These are phyloP conservation scores for Farysia itapuensis DNA, from an alignment of 1,284 basidiomycete species.

Conservation along the genomic window DNA sequence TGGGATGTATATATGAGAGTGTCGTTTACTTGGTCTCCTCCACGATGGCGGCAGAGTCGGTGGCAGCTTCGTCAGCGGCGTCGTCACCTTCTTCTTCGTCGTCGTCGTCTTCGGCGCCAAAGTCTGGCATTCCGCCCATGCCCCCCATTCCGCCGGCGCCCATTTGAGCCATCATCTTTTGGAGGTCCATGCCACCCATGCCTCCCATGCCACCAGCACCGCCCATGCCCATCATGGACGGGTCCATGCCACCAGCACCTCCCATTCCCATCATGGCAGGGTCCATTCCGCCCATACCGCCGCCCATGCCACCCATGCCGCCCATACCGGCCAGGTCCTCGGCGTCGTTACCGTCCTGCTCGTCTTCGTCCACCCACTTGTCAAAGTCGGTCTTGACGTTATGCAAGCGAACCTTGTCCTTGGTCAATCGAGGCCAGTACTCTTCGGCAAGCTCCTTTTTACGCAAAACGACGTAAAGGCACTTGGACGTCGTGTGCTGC, in stretches of 20 bases:
- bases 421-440: constrained; percentile 60
- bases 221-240: constrained; percentile 32
- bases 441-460: constrained; percentile 55
- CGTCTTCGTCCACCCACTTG: constrained; percentile 61
- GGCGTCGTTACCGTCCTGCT: constrained; percentile 53
- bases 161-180: constrained; percentile 37
- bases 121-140: constrained; percentile 20
- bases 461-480: constrained; percentile 53
- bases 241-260: constrained; percentile 15
- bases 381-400: constrained; percentile 61
- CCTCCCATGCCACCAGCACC: constrained; percentile 33
- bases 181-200: constrained; percentile 18
- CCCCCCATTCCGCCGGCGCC: constrained; percentile 32
- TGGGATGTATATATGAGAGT: too few species aligned
- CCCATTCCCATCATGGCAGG: constrained; percentile 15
- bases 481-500: constrained; percentile 54
- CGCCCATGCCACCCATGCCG: constrained; percentile 62
- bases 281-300: constrained; percentile 57
- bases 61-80: constrained; percentile 61
- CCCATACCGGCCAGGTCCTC: constrained; percentile 38
- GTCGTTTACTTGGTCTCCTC: constrained; percentile 33
- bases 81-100: constrained; percentile 49
- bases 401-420: constrained; percentile 59
- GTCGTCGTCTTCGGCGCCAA: constrained; percentile 40
- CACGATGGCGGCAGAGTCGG: not conserved